Base-by-base conservation (phyloP, 2,329 filamentous ascomycete genomes). In the Hypomyces rosellus region DNA sequence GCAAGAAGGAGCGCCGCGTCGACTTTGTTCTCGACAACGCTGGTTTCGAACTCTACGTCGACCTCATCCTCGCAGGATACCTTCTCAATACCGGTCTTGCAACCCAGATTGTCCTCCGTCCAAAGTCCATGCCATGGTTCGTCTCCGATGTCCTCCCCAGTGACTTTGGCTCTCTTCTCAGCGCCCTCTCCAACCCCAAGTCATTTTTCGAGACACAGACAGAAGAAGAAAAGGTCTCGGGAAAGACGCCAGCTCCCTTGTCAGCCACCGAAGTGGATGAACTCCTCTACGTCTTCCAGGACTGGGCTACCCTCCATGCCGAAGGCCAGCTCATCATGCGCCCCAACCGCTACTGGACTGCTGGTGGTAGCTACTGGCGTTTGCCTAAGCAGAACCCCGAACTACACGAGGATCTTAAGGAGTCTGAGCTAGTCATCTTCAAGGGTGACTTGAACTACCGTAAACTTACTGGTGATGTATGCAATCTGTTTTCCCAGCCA, bases 401-500 rank as follows among this genome's bases (percentile, higher is more conserved):
- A 25, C 71, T 99, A 12, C 78, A 82, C 47, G 78, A 88, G 6
- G 92, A 97, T 63, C 70, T 99, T 50, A 85, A 90, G 73, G 72
- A 82, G 54, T 88, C 87, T 57, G 88, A 96, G 66, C 75, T 99
- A 15, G 89, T 96, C 12, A 83, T 99, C 50, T 97, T 97, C 76
- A 99, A 99, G 75, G 93, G 93, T 3, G 93, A 99, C 65, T 67
- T 99, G 59, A 99, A 99, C 72, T 99, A 97, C 69, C 78, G 93
- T 54, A 99, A 99, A 69, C 69, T 99, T 57, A 90, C 86, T 30
- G 87, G 82, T 45, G 93, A 99, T 75, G 89, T 92, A 72, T 74
- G 85, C 54, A 18, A 25, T 9, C 25, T 36, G 0, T 2, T 37
- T 48, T 9, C n/a, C n/a, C 2, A 20, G 20, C 9, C 6, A 33